Evolutionary conservation across 2,329 filamentous ascomycete species (phyloP).

Genomic region (Pseudopithomyces maydicus): DNA sequence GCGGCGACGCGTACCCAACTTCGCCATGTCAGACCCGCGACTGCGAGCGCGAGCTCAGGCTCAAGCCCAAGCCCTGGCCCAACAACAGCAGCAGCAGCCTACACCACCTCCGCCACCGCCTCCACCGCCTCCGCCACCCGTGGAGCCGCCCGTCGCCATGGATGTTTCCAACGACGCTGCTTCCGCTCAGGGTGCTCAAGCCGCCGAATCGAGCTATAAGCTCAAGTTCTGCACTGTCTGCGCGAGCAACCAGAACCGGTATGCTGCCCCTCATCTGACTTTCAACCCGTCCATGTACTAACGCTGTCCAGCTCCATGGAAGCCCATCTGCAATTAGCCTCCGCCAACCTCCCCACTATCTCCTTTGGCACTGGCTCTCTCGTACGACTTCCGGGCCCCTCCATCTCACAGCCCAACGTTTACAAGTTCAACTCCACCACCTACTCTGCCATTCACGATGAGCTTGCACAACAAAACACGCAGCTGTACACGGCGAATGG

Average conservation of each 20-base stretch:
- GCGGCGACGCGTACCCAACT: neutral
- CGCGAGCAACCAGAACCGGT: slow-evolving; percentile 97
- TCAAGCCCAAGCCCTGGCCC: slow-evolving; percentile 5
- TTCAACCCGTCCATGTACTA: too few relatives aligned
- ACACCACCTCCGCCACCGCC: slow-evolving; percentile 59
- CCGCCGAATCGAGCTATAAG: slow-evolving; percentile 68
- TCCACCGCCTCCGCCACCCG: slow-evolving; percentile 46
- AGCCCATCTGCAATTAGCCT: slow-evolving; percentile 90
- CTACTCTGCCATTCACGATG: slow-evolving; percentile 92
- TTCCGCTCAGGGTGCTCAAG: slow-evolving; percentile 26
- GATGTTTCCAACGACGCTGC: slow-evolving; percentile 37
- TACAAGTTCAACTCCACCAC: slow-evolving; percentile 98
- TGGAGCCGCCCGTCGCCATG: slow-evolving; percentile 40
- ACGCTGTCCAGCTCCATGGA: slow-evolving; percentile 79
- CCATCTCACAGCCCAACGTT: slow-evolving; percentile 91
- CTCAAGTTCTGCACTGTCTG: slow-evolving; percentile 99
- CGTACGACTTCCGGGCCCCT: slow-evolving; percentile 89
- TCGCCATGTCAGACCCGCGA: slow-evolving; percentile 54
- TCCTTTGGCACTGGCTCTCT: slow-evolving; percentile 96
- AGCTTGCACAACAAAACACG: slow-evolving; percentile 83
- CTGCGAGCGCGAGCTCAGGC: slow-evolving; percentile 52
- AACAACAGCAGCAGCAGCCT: slow-evolving; percentile 32
- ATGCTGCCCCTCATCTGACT: slow-evolving; percentile 35
- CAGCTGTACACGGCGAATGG: slow-evolving; percentile 90
- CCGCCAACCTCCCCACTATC: slow-evolving; percentile 87